These are phyloP conservation scores for Panellus pusillus DNA, from an alignment of 768 basidiomycete species.

Conservation along the genomic window DNA sequence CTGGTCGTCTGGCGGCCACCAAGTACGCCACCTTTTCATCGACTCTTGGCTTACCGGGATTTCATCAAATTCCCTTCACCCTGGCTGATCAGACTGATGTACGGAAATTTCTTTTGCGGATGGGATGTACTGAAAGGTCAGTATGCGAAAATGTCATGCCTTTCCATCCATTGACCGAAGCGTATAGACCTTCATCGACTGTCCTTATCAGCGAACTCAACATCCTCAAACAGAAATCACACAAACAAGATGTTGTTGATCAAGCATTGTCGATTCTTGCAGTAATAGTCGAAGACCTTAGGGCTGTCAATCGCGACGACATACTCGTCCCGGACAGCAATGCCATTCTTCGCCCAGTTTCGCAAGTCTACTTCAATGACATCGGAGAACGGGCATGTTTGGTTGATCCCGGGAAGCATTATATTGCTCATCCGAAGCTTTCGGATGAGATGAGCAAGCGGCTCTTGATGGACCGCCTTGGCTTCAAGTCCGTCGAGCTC, in stretches of 20 bases:
- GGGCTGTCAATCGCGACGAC: conserved; percentile 23
- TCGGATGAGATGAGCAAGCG: conserved; percentile 30
- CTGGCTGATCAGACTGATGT: conserved; percentile 15
- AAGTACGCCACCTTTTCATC: conserved; percentile 23
- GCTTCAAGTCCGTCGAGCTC: conserved; percentile 32
- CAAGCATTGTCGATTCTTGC: conserved; percentile 31
- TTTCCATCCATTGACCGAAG: background rate
- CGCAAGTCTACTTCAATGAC: conserved; percentile 41
- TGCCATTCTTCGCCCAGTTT: conserved; percentile 27
- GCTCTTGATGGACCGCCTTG: conserved; percentile 34
- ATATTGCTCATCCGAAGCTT: conserved; percentile 34
- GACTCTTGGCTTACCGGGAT: conserved; percentile 23
- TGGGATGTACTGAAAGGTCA: conserved; percentile 43
- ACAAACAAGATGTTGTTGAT: conserved; percentile 18
- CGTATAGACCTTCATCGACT: conserved; percentile 31
- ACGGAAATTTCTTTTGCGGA: conserved; percentile 24
- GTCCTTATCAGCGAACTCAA: conserved; percentile 30
- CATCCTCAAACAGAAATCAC: conserved; percentile 13
- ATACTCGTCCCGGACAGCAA: conserved; percentile 38
- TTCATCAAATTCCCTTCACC: conserved; percentile 20
- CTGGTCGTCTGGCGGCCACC: conserved; percentile 28
- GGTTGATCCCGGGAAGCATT: conserved; percentile 19
- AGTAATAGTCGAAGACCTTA: conserved; percentile 26
- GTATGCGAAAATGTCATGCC: conserved; percentile 1
- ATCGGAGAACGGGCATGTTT: conserved; percentile 33